phyloP scores from a whole-genome alignment of 495 filamentous ascomycete species.

The Hyaloscypha variabilis region DNA sequence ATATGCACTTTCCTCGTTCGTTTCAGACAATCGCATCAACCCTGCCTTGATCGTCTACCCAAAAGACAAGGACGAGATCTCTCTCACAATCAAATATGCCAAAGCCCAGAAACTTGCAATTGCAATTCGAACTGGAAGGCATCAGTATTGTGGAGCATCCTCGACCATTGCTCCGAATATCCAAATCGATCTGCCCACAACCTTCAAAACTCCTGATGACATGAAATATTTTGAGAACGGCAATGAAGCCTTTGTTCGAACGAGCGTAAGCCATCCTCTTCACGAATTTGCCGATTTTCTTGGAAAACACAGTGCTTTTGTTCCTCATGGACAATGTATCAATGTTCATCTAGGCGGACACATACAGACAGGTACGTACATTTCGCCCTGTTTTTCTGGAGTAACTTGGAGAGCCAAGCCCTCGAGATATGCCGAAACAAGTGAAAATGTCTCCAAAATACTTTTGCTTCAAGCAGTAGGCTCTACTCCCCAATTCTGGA shows the following conservation, averaged over 20 bases:
- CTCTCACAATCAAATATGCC: no score
- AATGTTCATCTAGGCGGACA: slow-evolving; percentile 46
- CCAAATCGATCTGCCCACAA: slow-evolving; percentile 38
- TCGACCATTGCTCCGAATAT: slow-evolving; percentile 41
- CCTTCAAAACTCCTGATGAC: slow-evolving; percentile 28
- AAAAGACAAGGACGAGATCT: no score
- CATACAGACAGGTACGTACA: slow-evolving; percentile 39
- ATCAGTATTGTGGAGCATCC: slow-evolving; percentile 44
- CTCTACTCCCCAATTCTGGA: no score
- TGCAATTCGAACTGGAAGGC: slow-evolving; percentile 42
- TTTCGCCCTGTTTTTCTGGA: no score
- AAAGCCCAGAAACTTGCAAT: slow-evolving; percentile 13
- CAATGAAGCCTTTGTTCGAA: slow-evolving; percentile 33
- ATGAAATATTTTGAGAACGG: no score
- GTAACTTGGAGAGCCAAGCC: no score
- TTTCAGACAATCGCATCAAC: no score
- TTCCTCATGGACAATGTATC: slow-evolving; percentile 46
- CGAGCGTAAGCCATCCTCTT: slow-evolving; percentile 43
- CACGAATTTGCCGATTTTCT: slow-evolving; percentile 41
- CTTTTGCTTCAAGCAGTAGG: no score
- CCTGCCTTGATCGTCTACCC: no score
- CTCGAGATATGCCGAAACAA: no score
- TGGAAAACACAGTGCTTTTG: slow-evolving; percentile 38
- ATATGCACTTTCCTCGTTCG: no score
- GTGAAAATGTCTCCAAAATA: no score